Evolutionary conservation across 768 basidiomycete genomes (phyloP), one percentile per base, ranked within the genome.

Genomic region (Russula sp.): DNA sequence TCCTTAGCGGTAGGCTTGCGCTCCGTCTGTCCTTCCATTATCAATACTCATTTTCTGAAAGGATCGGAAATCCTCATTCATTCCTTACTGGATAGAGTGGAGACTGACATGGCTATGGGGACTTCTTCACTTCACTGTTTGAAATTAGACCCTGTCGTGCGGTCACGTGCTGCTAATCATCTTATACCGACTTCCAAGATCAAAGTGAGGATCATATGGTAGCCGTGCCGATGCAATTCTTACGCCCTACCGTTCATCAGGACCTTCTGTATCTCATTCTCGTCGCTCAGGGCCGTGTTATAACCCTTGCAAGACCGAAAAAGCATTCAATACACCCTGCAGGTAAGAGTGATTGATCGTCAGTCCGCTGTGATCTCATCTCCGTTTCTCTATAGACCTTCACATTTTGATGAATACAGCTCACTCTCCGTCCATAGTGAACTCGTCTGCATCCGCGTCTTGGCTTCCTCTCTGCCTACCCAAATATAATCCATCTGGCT

Each of bases 391-490:
- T 37, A 20, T 71, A 86, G 97, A 98, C 71, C 84, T 99, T 20
- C 94, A 97, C 71, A 86, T 97, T 54, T 81, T 98, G 35, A 79
- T 98, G 58, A 98, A 96, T 71, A 96, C 94, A 2, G 83, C 98
- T 8, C 83, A 89, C 61, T 83, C 91, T 0, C 89, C 92, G 0
- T 88, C 92, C 1, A 84, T 89, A 66, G 77, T 80, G 63, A 89
- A 86, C 71, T 89, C 87, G 2, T 85, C 87, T 9, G 88, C 87
- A 6, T 79, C 93, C 7, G 89, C 94, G 14, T 88, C 89, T 6
- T 99, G 94, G 93, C 82, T 98, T 8, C 97, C 97, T 2, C 83
- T 99, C 52, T 98, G 97, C 72, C 82, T 99, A 3, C 96, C 97
- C 0, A 94, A 94, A 73, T 98, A 91, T 78, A 93, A 98, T 70